Evolutionary conservation across 495 filamentous ascomycete genomes (phyloP).

Genomic region (Pyrenopolyporus hunteri): DNA sequence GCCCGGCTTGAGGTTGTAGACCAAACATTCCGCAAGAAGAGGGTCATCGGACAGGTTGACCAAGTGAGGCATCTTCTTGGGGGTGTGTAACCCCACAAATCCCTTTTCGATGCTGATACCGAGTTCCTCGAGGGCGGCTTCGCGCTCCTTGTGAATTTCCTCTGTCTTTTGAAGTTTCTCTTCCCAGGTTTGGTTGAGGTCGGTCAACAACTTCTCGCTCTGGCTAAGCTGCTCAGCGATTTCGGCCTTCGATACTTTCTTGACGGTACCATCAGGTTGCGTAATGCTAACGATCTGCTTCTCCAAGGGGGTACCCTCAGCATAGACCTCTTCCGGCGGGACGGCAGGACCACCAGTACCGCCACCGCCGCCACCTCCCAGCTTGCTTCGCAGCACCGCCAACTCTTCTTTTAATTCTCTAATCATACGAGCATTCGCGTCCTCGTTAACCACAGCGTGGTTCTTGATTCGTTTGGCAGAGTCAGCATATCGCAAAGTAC

Average conservation of each 20-base stretch:
- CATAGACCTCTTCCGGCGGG: constrained; percentile 78
- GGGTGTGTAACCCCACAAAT: constrained; percentile 92
- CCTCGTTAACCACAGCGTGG: constrained; percentile 98
- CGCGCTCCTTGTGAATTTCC: constrained; percentile 95
- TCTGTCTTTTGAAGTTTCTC: constrained; percentile 95
- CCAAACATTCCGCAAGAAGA: constrained; percentile 91
- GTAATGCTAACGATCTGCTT: constrained; percentile 96
- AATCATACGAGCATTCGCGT: constrained; percentile 99
- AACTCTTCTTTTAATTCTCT: constrained; percentile 96
- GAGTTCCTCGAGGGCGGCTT: constrained; percentile 92
- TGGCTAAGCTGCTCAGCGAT: constrained; percentile 96
- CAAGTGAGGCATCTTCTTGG: constrained; percentile 98
- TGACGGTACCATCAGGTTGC: constrained; percentile 80
- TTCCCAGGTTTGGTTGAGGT: constrained; percentile 99
- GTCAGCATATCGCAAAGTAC: constrained; percentile 95
- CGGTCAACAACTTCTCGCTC: constrained; percentile 92
- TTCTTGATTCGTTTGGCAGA: constrained; percentile 99
- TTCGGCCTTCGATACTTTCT: constrained; percentile 97
- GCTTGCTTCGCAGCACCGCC: constrained; percentile 81
- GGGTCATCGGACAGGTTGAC: constrained; percentile 98
- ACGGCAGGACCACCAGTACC: constrained; percentile 53
- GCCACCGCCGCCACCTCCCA: constrained; percentile 67
- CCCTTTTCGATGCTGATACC: constrained; percentile 99
- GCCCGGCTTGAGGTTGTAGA: constrained; percentile 98
- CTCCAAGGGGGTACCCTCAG: constrained; percentile 88